Base-by-base conservation (phyloP, 371 early-diverging fungal genomes). In the Fennellomyces sp. region DNA sequence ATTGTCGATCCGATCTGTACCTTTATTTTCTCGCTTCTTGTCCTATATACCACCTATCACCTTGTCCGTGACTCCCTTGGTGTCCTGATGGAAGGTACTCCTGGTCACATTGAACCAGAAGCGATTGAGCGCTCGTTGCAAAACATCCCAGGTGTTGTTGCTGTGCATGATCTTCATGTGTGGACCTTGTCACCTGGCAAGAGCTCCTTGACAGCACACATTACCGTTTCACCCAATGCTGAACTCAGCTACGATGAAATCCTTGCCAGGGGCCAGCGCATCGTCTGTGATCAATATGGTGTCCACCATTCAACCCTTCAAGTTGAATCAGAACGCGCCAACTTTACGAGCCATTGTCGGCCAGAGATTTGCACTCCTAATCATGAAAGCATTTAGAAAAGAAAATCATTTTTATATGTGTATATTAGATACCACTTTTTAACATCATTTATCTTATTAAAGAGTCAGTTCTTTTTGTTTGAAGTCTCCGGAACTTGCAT, bases 1-100 rank as follows among this genome's bases (percentile, higher is more conserved):
- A 82, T 88, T 64, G 88, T 93, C 26, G 95, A 96, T 68, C 92
- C 94, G 2, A 59, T 93, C 23, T 94, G 94, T 75, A 95, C 95
- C 2, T 87, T 95, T 63, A 33, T 92, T 28, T 96, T 95, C 68
- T 90, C 93, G 2, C 66, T 90, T 27, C 69, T 95, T 48, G 94
- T 94, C 12, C 68, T 96, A 12, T 74, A 73, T 45, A 91, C 94
- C 10, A 95, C 95, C 1, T 78, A 84, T 17, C 69, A 76, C 13
- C 73, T 90, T 36, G 82, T 90, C 36, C 71, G 70, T 28, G 85
- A 91, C 53, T 88, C 84, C 13, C 42, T 89, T 8, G 75, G 68
- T n/a, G 90, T 93, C 0, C 66, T 93, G 33, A 87, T 91, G 86
- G 93, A 94, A 72, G 87, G 90, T 49, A 82, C 77, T 1, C 92